Base-by-base conservation (phyloP, 441 rosid genomes). In the Gossypium trilobum region DNA sequence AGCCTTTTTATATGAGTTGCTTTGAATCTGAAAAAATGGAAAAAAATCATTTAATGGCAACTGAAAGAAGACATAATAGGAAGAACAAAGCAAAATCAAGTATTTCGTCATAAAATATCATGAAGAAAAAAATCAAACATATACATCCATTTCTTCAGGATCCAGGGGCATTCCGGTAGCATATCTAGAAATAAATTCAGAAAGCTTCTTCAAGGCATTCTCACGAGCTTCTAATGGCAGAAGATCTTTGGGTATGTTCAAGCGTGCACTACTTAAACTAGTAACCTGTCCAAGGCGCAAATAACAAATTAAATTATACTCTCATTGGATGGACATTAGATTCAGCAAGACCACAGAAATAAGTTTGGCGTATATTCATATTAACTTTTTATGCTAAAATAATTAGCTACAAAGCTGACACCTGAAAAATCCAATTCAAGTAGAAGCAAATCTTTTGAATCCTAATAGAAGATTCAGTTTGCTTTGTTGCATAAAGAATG, bases 191-290 rank as follows among this genome's bases (percentile, higher is more conserved):
- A 95, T 90, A 76, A 92, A 87, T 91, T 92, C 95, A 14, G 83
- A 80, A 66, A 90, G 89, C 75, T 85, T 84, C 85, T 95, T 95
- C 73, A 92, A 76, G 72, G 97, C 91, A 85, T 92, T 95, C 75
- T 89, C 97, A 70, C 99, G 85, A 79, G 93, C 91, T 85, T 89
- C 95, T 75, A 88, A 63, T 6, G 96, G 90, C 82, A 92, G 77
- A 80, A 91, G 96, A 77, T 95, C 97, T 79, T 89, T 89, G 50
- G 93, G 77, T 83, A 95, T 85, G 72, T 87, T 79, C 82, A 92
- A 80, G 62, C 94, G 86, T 61, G 92, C 96, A 78, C 91, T 87
- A 74, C 99, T 95, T 80, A 95, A 78, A 76, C 82, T 82, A 64
- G 80, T 75, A 68, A 95, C 87, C 99, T 95, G 90, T 78, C 56